Conservation (phyloP, 306 rosid species). For the Pterocarpus macrocarpus region DNA sequence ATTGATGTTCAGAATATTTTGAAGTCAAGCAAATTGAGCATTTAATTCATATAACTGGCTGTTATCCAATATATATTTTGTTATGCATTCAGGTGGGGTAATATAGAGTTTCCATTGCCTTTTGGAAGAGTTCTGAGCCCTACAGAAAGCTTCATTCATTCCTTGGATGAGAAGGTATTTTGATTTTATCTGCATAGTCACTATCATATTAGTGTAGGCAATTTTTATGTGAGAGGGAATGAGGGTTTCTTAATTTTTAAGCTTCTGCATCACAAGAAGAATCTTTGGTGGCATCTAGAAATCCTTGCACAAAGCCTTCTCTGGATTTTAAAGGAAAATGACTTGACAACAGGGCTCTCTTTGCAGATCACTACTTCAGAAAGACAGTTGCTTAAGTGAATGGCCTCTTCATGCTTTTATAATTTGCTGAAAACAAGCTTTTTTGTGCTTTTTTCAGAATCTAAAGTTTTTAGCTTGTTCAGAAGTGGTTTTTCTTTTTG, state of each 20-base stretch:
- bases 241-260: background rate
- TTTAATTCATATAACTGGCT: conserved; percentile 16
- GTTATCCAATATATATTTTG: conserved; percentile 31
- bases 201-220: background rate
- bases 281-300: background rate
- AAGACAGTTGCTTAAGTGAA: background rate
- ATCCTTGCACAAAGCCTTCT: background rate
- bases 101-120: conserved; percentile 84
- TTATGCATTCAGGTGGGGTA: conserved; percentile 71
- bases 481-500: background rate
- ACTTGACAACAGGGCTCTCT: background rate
- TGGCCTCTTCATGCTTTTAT: background rate
- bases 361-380: background rate
- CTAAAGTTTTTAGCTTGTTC: background rate
- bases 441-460: background rate
- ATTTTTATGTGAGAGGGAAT: conserved; percentile 8
- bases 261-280: conserved; percentile 10
- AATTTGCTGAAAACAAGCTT: too few relatives aligned
- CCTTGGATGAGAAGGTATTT: conserved; percentile 82
- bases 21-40: conserved; percentile 27
- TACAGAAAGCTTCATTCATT: conserved; percentile 77
- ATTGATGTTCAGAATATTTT: conserved; percentile 40
- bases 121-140: conserved; percentile 83
- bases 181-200: conserved; percentile 21
- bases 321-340: conserved; percentile 12